Conservation (phyloP, 768 basidiomycete genomes). For the Tulasnella calospora region DNA sequence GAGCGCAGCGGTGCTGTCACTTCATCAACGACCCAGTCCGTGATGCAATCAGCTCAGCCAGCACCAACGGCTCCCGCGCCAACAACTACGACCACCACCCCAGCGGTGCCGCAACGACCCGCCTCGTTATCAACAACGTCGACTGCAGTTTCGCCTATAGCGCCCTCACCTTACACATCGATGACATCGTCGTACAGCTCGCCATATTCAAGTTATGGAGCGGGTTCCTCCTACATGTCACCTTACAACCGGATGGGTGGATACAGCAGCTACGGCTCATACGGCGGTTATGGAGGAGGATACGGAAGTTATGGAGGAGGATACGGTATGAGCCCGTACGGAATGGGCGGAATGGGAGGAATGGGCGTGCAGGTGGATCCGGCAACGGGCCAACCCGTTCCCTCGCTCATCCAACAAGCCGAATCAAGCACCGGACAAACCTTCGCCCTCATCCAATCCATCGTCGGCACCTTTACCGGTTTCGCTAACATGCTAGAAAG, state of each 20-base stretch:
- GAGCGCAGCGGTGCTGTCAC: slow-evolving; percentile 53
- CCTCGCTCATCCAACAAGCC: slow-evolving; percentile 75
- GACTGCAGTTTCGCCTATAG: slow-evolving; percentile 29
- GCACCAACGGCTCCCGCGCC: slow-evolving; percentile 33
- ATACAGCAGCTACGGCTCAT: slow-evolving; percentile 36
- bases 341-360: slow-evolving; percentile 31
- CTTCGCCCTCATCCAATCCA: slow-evolving; percentile 86
- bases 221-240: slow-evolving; percentile 35
- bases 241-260: slow-evolving; percentile 41
- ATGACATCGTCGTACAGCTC: slow-evolving; percentile 32
- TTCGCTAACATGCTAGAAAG: slow-evolving; percentile 96
- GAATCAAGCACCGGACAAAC: slow-evolving; percentile 88
- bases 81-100: slow-evolving; percentile 34
- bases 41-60: slow-evolving; percentile 28
- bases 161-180: slow-evolving; percentile 17
- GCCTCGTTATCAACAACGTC: slow-evolving; percentile 23
- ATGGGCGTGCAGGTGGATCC: slow-evolving; percentile 41
- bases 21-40: slow-evolving; percentile 29
- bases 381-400: slow-evolving; percentile 42
- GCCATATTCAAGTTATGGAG: slow-evolving; percentile 40
- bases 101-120: slow-evolving; percentile 21
- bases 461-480: slow-evolving; percentile 92
- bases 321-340: slow-evolving; percentile 42
- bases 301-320: slow-evolving; percentile 43
- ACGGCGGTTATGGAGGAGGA: slow-evolving; percentile 42